Base-by-base conservation (phyloP, 192 early-diverging fungal genomes). In the Dimargaris cristalligena region DNA sequence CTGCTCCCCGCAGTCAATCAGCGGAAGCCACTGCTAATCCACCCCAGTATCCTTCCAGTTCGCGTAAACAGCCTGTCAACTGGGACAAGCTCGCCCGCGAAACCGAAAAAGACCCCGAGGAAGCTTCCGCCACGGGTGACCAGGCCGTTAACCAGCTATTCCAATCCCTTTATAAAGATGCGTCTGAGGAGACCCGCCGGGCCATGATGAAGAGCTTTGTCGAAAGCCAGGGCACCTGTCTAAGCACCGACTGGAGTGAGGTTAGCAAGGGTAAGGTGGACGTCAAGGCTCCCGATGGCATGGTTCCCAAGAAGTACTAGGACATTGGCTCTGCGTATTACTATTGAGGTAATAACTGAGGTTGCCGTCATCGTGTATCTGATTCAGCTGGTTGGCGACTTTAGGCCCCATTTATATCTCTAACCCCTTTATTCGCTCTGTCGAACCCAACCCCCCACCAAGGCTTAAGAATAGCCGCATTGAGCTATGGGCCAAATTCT, bases 171-270 rank as follows among this genome's bases (percentile, higher is more conserved):
- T 99, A 92, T 69, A 80, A 79, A 60, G 88, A 93, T 65, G 89
- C 91, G 0, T 85, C 81, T 62, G 84, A 87, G 23, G 87, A 99
- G 49, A 86, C 88, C 9, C 76, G 77, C 52, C 75, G 86, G 22
- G 94, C 96, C 0, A 97, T 99, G 96, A 84, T 95, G 80, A 99
- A 99, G 76, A 90, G 87, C 66, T 99, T 88, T 68, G 76, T 84
- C 4, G 96, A 99, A 68, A 89, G 85, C 70, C 90, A 90, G 56
- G 96, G 96, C 28, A 99, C 96, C 0, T 80, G 80, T 52, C 74
- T 99, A 34, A 87, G 83, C 57, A 99, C 94, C 32, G 94, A 99
- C 68, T 99, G 94, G 94, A 75, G 72, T 32, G 90, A 93, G 71
- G 91, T 99, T 44, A 77, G 80, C 29, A 83, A 87, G 71, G 80